Conservation (phyloP, 1,139 yeast genomes). For the Taiozyma sp. region DNA sequence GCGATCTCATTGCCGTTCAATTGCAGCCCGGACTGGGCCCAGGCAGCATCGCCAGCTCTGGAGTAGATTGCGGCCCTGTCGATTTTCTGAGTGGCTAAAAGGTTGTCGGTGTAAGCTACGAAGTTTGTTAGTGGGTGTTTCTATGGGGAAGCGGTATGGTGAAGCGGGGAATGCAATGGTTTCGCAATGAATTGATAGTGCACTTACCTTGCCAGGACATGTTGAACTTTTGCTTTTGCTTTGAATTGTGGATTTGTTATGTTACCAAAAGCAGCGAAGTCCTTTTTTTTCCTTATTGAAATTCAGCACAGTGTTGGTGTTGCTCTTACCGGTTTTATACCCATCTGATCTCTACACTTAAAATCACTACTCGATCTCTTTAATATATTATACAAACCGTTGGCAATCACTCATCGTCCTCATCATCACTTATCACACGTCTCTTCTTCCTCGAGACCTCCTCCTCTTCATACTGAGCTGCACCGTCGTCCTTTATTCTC, state of each 20-base stretch:
- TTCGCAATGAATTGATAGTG: too few species aligned
- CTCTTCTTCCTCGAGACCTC: slow-evolving; percentile 40
- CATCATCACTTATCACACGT: slow-evolving; percentile 58
- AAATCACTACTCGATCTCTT: background rate
- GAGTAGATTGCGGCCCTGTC: slow-evolving; percentile 94
- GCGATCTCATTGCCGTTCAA: slow-evolving; percentile 68
- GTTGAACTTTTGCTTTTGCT: background rate
- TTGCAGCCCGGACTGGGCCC: slow-evolving; percentile 83
- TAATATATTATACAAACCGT: background rate
- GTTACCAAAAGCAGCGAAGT: background rate
- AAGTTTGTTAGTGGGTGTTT: slow-evolving; percentile 20
- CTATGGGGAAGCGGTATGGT: background rate
- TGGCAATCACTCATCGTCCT: slow-evolving; percentile 16
- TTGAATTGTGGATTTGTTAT: background rate
- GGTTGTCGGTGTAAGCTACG: slow-evolving; percentile 92
- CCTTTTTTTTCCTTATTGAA: background rate
- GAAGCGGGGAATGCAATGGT: background rate
- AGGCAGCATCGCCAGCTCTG: slow-evolving; percentile 87
- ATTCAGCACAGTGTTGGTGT: background rate
- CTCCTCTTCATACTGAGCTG: slow-evolving; percentile 42
- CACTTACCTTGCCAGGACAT: slow-evolving; percentile 27
- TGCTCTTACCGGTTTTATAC: background rate
- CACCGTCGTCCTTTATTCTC: slow-evolving; percentile 54
- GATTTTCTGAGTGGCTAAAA: slow-evolving; percentile 77
- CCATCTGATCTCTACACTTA: too few species aligned